Evolutionary conservation across 495 filamentous ascomycete species (phyloP), one percentile per base, ranked within the genome.

Genomic region (Darksidea phi): DNA sequence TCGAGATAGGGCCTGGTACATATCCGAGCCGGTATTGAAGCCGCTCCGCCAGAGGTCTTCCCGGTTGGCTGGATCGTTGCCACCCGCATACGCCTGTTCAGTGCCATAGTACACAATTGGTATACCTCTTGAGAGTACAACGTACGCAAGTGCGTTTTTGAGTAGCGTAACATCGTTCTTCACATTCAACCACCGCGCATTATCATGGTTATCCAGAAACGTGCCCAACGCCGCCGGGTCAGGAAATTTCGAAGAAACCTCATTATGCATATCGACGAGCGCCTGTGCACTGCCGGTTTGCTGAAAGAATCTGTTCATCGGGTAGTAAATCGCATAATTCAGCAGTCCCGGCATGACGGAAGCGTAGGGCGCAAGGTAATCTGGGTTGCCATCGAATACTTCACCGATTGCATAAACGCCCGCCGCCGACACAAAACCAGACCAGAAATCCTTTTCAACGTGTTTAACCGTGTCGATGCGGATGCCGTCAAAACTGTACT

Each of bases 121-220:
- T 20, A 86, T 83, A 15, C 84, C 84, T 55, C 89, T 86, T 4
- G 79, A 76, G 52, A 95, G 82, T 53, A 93, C 82, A 20, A 79
- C 85, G 68, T 86, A 91, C 0, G 87, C 80, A 55, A 90, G 82
- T 1, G 82, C 86, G 67, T 93, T 88, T 71, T 84, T 84, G 26
- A 83, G 76, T 3, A 86, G 77, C 2, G 83, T 75, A 37, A 78
- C 75, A 50, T 74, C 70, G 25, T 50, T 28, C 52, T 57, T 74
- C 6, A 52, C 23, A 11, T 50, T 63, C 41, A 59, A 59, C 52
- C 69, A 71, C 13, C 71, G 72, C 1, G 70, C 62, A 2, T 64
- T 80, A 71, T 95, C 89, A 65, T 95, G 90, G 67, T 95, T 95
- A 62, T 93, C 89, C 13, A 86, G 57, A 73, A 95, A 95, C 1